Evolutionary conservation across 768 basidiomycete species (phyloP).

Genomic region (Boletus sp.): DNA sequence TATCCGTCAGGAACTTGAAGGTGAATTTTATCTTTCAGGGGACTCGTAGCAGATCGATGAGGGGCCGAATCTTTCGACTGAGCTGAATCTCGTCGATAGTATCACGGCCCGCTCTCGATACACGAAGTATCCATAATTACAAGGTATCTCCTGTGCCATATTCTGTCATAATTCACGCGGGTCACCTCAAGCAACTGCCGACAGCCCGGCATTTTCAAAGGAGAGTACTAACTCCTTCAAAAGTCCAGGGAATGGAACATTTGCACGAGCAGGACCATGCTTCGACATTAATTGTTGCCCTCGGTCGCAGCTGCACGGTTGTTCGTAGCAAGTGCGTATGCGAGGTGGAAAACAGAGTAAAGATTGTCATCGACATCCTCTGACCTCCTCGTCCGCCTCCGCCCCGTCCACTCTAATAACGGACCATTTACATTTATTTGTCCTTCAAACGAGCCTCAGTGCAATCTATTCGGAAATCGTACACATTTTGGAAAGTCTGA

Average conservation of each 20-base stretch:
- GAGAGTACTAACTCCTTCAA: not conserved
- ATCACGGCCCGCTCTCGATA: not conserved
- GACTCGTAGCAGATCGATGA: not conserved
- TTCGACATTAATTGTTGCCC: not conserved
- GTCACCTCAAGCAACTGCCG: not conserved
- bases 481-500: not conserved
- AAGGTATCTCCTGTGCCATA: not conserved
- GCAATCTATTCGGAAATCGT: not conserved
- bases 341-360: not conserved
- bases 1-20: not conserved
- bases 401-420: not conserved
- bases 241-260: not conserved
- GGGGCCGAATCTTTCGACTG: not conserved
- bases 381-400: not conserved
- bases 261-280: no score
- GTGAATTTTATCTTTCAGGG: not conserved
- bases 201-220: not conserved
- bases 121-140: not conserved
- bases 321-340: not conserved
- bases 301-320: not conserved
- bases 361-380: not conserved
- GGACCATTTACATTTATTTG: not conserved
- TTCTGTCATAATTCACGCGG: not conserved
- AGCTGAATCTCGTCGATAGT: not conserved
- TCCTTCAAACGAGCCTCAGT: not conserved